Evolutionary conservation across 176 grass and related monocot species (phyloP).

Genomic region (Chloris gayana): DNA sequence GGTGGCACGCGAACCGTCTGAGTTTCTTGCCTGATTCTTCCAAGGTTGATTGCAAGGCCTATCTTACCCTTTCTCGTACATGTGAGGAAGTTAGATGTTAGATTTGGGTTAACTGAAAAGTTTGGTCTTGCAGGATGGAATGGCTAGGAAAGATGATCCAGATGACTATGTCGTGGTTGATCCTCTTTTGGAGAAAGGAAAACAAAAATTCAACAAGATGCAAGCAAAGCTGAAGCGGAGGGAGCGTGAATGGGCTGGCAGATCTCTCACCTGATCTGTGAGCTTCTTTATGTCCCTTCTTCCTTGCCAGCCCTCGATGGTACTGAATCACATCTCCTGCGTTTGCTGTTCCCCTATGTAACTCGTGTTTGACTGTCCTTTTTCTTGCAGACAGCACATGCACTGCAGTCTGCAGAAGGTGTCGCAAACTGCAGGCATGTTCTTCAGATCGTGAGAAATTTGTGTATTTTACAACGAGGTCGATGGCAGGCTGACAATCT

Average conservation of each 20-base stretch:
- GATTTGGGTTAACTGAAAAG: not conserved
- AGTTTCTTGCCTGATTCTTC: constrained; percentile 68
- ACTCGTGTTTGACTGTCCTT: not conserved
- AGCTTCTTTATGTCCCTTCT: constrained; percentile 19
- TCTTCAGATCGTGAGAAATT: not conserved
- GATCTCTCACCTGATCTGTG: constrained; percentile 81
- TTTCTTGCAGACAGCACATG: not conserved
- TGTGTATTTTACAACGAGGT: not conserved
- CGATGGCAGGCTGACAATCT: constrained; percentile 9
- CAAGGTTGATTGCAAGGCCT: constrained; percentile 44
- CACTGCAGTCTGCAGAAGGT: not conserved
- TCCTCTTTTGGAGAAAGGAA: constrained; percentile 94
- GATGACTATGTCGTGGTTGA: constrained; percentile 95
- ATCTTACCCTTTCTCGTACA: not conserved
- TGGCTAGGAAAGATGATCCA: constrained; percentile 86
- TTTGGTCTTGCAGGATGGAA: constrained; percentile 59
- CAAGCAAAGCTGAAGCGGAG: constrained; percentile 87
- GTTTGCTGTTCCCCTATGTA: not conserved
- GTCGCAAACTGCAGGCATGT: constrained; percentile 28
- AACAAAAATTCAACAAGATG: constrained; percentile 97
- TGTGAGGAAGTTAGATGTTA: not conserved
- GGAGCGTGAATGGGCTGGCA: constrained; percentile 92
- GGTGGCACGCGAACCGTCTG: constrained; percentile 64
- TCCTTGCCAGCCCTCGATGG: constrained; percentile 4
- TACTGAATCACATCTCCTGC: not conserved